Percentiles rank a stretch among this genome's conserved stretches.
These are phyloP conservation scores for Xylaria castorea DNA, from an alignment of 495 filamentous ascomycete species.

Conservation along the genomic window DNA sequence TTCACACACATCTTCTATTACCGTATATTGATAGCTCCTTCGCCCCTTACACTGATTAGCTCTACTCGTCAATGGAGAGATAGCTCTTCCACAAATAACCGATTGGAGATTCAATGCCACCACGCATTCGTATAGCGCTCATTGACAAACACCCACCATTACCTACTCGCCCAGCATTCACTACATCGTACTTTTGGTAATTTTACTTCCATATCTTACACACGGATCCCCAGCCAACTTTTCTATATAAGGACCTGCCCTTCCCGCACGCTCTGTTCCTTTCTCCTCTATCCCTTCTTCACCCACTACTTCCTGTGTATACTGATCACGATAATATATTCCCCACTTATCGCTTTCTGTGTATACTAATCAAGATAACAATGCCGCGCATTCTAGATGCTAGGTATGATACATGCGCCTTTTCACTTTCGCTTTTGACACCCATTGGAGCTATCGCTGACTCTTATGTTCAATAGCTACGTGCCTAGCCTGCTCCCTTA, in stretches of 20 bases:
- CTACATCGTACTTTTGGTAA: background rate
- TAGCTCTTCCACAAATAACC: background rate
- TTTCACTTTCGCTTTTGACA: background rate
- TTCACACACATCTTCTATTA: background rate
- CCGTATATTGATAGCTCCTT: background rate
- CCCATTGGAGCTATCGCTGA: background rate
- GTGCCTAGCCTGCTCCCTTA: background rate
- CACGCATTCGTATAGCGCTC: background rate
- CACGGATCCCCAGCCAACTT: background rate
- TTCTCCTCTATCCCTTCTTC: background rate
- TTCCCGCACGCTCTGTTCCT: background rate
- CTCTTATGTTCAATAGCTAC: conserved; percentile 5
- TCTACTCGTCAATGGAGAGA: background rate
- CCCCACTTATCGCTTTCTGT: too few relatives aligned
- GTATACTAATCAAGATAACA: background rate
- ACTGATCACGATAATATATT: background rate
- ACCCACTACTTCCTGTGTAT: background rate
- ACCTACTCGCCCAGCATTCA: background rate
- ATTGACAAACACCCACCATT: background rate
- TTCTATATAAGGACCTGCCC: background rate
- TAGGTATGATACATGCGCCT: background rate
- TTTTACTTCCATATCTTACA: background rate
- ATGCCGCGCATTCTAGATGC: background rate
- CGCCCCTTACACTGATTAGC: too few relatives aligned
- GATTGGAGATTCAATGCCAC: background rate